These are phyloP conservation scores for Scleromitrula shiraiana DNA, from an alignment of 2,329 filamentous ascomycete species.

Conservation along the genomic window DNA sequence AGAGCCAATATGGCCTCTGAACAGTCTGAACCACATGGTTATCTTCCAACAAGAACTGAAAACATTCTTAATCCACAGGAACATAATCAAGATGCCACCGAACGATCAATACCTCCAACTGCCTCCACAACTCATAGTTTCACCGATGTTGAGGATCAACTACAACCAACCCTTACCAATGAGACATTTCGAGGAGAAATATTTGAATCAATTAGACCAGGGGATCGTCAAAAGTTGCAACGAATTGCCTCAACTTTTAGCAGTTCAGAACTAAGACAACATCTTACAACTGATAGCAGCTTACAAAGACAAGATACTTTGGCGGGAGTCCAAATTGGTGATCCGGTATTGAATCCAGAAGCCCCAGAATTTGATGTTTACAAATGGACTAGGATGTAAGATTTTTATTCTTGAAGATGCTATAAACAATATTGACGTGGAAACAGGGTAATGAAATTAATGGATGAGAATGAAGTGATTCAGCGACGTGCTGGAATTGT, in stretches of 20 bases:
- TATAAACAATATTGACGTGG: neutral
- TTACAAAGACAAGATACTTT: conserved; percentile 23
- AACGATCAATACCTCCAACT: neutral
- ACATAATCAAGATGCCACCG: neutral
- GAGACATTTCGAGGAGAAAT: conserved; percentile 14
- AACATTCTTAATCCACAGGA: neutral
- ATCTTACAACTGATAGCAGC: conserved; percentile 4
- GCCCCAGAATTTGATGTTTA: conserved; percentile 29
- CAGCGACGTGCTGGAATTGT: conserved; percentile 49
- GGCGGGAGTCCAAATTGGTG: conserved; percentile 34
- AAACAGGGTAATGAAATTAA: conserved; percentile 30
- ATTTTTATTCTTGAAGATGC: neutral
- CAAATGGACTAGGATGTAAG: conserved; percentile 22
- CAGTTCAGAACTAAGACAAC: conserved; percentile 12
- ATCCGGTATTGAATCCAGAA: conserved; percentile 44
- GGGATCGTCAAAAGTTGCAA: conserved; percentile 22
- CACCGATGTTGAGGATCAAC: conserved; percentile 6
- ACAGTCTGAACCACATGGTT: neutral
- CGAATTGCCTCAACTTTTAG: conserved; percentile 23
- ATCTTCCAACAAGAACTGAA: neutral
- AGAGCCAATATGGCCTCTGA: conserved; percentile 7
- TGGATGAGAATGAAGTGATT: conserved; percentile 48
- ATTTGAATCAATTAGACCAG: conserved; percentile 21
- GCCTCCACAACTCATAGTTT: conserved; percentile 8
- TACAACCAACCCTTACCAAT: conserved; percentile 12